Conservation (phyloP, 495 filamentous ascomycete species). For the Neurospora sp. region DNA sequence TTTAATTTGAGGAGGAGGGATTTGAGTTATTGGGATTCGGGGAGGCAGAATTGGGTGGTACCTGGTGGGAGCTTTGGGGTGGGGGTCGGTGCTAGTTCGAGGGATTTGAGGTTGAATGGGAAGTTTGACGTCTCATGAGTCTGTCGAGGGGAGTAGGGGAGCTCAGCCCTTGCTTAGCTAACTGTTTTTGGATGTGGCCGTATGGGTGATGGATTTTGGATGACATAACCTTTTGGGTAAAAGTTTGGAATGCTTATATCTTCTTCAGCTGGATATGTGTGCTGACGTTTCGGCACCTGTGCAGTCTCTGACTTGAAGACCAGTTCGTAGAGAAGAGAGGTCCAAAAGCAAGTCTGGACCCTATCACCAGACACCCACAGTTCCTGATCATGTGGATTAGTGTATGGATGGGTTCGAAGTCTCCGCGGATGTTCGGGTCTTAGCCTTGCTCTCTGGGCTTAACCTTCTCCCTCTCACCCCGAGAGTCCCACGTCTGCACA, state of each 20-base stretch:
- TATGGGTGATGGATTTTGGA: too few relatives aligned
- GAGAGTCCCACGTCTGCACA: not conserved
- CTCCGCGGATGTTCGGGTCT: not conserved
- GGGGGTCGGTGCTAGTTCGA: constrained; percentile 39
- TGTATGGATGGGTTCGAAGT: not conserved
- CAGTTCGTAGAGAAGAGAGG: not conserved
- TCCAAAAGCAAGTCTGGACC: not conserved
- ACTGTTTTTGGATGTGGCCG: too few relatives aligned
- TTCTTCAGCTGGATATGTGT: not conserved
- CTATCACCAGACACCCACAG: not conserved
- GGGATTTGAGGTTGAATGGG: constrained; percentile 30
- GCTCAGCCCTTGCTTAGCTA: too few relatives aligned
- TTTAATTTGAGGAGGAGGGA: constrained; percentile 44
- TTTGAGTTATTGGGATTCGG: constrained; percentile 46
- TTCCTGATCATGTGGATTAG: not conserved
- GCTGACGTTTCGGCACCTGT: not conserved
- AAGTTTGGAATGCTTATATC: not conserved
- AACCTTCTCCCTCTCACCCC: not conserved
- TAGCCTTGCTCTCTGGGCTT: not conserved
- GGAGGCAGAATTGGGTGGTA: constrained; percentile 41
- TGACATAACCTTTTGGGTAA: not conserved
- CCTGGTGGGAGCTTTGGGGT: constrained; percentile 38
- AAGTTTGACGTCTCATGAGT: constrained; percentile 20
- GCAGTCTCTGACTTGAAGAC: not conserved
- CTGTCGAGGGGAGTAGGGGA: too few relatives aligned